phyloP scores from a whole-genome alignment of 1,139 yeast genomes.

The Tardiomyces blankii region DNA sequence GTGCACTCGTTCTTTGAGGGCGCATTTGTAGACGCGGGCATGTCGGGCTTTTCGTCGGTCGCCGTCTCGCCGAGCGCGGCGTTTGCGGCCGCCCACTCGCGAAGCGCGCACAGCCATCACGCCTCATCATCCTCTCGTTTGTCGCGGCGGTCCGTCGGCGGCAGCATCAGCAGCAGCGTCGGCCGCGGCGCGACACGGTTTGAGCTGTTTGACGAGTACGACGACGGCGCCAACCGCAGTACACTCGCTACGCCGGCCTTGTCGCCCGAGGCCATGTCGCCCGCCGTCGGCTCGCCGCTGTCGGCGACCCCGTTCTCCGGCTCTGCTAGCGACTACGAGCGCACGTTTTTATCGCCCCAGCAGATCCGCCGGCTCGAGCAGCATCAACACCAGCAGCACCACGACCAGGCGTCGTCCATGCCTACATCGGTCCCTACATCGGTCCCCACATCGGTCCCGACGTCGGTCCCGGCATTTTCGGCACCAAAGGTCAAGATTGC shows the following conservation, averaged over 20 bases:
- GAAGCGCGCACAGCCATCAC: neutral
- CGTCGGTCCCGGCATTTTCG: no score
- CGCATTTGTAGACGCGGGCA: neutral
- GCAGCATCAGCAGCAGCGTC: neutral
- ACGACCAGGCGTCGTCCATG: no score
- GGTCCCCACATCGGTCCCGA: no score
- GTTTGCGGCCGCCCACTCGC: neutral
- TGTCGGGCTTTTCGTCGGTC: neutral
- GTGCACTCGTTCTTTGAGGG: neutral
- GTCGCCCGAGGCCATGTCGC: conserved; percentile 12
- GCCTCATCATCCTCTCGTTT: neutral
- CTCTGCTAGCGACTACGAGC: neutral
- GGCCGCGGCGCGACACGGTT: conserved; percentile 9
- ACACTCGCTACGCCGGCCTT: conserved; percentile 14
- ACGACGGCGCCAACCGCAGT: conserved; percentile 9
- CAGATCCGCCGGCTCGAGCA: neutral
- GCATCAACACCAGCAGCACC: neutral
- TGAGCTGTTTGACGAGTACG: conserved; percentile 16
- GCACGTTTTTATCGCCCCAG: neutral
- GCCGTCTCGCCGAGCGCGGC: neutral
- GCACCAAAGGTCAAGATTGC: conserved; percentile 14
- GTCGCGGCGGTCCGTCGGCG: neutral
- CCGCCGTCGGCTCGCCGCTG: conserved; percentile 8
- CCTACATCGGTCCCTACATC: no score
- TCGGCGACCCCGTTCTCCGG: neutral